A percentile compares a stretch with the other conserved stretches of the same genome.
phyloP scores from a whole-genome alignment of 345 rosid species.

The Stellera chamaejasme region DNA sequence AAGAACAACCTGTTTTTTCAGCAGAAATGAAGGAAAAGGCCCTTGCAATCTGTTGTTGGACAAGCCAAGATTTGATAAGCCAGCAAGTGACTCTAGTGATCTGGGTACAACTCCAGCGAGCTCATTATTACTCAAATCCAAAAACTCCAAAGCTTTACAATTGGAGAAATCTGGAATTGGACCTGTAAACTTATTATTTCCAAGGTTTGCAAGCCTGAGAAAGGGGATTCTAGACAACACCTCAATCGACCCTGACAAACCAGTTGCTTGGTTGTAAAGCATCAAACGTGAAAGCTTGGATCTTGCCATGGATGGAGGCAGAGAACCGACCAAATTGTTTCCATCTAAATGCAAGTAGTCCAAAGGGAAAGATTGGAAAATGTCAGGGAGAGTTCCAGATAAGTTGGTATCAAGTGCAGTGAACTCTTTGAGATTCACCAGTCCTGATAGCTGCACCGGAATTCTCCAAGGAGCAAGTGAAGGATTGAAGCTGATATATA shows the following conservation, averaged over 20 bases:
- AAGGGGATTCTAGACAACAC: not conserved
- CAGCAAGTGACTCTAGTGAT: not conserved
- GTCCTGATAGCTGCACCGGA: not conserved
- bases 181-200: not conserved
- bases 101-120: not conserved
- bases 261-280: not conserved
- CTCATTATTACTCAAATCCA: not conserved
- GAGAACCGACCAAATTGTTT: not conserved
- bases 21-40: not conserved
- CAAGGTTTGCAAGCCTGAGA: not conserved
- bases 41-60: not conserved
- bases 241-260: not conserved
- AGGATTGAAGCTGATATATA: not conserved
- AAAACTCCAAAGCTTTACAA: not conserved
- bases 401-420: not conserved
- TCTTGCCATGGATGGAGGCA: not conserved
- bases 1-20: not conserved
- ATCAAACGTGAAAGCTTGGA: not conserved
- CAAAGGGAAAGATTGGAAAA: not conserved
- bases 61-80: not conserved
- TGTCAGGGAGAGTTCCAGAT: not conserved
- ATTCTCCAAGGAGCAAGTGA: not conserved
- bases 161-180: not conserved
- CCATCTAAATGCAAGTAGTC: not conserved
- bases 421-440: not conserved